Conservation (phyloP, 225 moss, liverwort and hornwort genomes). For the Marchantia paleacea region DNA sequence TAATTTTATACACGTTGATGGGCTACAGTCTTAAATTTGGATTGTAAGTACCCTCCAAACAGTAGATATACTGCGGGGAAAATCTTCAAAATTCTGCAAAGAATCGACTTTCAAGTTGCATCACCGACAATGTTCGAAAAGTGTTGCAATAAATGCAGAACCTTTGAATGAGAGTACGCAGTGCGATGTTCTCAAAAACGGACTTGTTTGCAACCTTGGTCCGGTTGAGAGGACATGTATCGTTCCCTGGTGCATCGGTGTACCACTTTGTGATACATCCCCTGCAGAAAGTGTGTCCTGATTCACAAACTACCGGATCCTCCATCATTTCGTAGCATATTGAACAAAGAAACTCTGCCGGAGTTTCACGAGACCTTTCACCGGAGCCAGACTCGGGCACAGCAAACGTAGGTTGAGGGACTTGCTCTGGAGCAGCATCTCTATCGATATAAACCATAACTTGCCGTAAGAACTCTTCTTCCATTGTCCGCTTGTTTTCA, state of each 20-base stretch:
- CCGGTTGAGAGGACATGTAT: not conserved
- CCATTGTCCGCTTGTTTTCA: constrained; percentile 22
- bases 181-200: not conserved
- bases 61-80: no score
- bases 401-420: not conserved
- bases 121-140: no score
- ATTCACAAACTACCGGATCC: constrained; percentile 25
- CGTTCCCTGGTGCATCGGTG: not conserved
- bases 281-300: constrained; percentile 31
- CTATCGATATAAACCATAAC: constrained; percentile 21
- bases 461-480: constrained; percentile 25
- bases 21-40: no score
- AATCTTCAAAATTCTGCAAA: no score
- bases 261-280: constrained; percentile 34
- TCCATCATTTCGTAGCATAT: constrained; percentile 28
- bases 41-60: no score
- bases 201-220: not conserved
- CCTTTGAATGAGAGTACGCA: constrained; percentile 6
- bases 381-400: not conserved
- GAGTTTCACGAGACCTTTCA: constrained; percentile 21
- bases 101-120: no score
- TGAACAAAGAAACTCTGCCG: constrained; percentile 25
- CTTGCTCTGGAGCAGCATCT: not conserved
- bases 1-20: no score
- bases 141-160: not conserved